phyloP scores from a whole-genome alignment of 2,329 filamentous ascomycete genomes.

The Penicillium brasilianum region DNA sequence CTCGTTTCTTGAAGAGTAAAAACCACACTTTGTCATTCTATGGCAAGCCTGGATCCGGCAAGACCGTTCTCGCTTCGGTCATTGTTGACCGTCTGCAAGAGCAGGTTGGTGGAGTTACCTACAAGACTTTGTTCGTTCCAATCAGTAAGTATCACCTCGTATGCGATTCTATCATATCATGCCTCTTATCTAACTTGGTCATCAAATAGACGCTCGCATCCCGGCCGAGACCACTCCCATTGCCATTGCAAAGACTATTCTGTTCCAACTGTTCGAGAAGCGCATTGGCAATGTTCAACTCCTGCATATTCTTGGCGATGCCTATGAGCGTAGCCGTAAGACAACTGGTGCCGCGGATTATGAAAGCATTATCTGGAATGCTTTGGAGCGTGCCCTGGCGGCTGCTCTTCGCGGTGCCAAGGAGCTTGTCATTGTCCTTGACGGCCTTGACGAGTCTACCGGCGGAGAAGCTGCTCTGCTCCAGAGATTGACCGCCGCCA shows the following conservation, averaged over 20 bases:
- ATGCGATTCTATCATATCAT: neutral
- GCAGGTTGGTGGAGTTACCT: conserved; percentile 41
- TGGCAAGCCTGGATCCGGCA: conserved; percentile 46
- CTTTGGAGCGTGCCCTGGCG: conserved; percentile 37
- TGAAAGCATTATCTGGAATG: conserved; percentile 44
- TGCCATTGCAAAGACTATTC: conserved; percentile 43
- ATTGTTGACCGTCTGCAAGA: conserved; percentile 48
- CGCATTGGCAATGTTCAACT: conserved; percentile 48
- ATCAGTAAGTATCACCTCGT: conserved; percentile 36
- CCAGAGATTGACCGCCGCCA: conserved; percentile 33
- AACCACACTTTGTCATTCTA: conserved; percentile 53
- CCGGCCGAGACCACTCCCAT: conserved; percentile 37
- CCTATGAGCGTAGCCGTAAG: conserved; percentile 34
- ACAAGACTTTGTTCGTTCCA: conserved; percentile 44
- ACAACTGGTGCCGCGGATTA: conserved; percentile 35
- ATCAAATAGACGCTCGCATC: conserved; percentile 36
- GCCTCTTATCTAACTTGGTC: neutral
- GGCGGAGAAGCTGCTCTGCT: conserved; percentile 38
- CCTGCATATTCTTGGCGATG: conserved; percentile 41
- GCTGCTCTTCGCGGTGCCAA: conserved; percentile 38
- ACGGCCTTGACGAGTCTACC: conserved; percentile 45
- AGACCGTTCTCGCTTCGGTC: conserved; percentile 46
- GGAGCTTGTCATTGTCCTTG: conserved; percentile 46
- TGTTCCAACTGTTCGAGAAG: conserved; percentile 45
- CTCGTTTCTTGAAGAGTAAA: conserved; percentile 54